Percentiles rank a stretch among this genome's conserved stretches.
phyloP scores from a whole-genome alignment of 306 rosid genomes.

The Prunus persica region Prunus_persica_NCBIv2 NC_034009.1:34867501-34868000 shows the following conservation, averaged over 20 bases:
- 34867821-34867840: no score
- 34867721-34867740: slow-evolving; percentile 76
- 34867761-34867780: slow-evolving; percentile 14
- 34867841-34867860: slow-evolving; percentile 10
- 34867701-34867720: slow-evolving; percentile 39
- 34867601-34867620: slow-evolving; percentile 29
- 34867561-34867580: slow-evolving; percentile 31
- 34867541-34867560: slow-evolving; percentile 29
- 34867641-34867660: slow-evolving; percentile 32
- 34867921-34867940: no score
- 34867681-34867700: slow-evolving; percentile 33
- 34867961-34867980: no score
- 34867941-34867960: no score
- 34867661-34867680: slow-evolving; percentile 35
- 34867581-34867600: background rate
- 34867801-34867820: slow-evolving; percentile 15
- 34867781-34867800: slow-evolving; percentile 25
- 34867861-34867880: slow-evolving; percentile 1
- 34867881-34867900: background rate
- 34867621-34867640: slow-evolving; percentile 50
- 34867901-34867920: no score
- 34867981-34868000: background rate
- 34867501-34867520: slow-evolving; percentile 47
- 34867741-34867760: slow-evolving; percentile 52
- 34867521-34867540: slow-evolving; percentile 39